Conservation (phyloP, 805 yeast species). For the Hanseniaspora guilliermondii region DNA sequence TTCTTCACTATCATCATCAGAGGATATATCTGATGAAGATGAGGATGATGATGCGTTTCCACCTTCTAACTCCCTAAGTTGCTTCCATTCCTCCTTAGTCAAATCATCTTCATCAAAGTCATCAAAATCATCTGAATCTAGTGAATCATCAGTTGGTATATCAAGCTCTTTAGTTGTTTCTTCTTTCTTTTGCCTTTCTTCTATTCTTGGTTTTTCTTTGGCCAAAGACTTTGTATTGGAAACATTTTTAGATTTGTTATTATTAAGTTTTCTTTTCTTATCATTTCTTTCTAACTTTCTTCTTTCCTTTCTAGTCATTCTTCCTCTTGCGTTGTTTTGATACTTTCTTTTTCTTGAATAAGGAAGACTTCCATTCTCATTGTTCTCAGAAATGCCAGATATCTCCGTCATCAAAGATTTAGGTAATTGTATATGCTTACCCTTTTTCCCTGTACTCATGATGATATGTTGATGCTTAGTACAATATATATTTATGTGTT, state of each 20-base stretch:
- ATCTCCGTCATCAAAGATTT: conserved; percentile 46
- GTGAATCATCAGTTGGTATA: conserved; percentile 11
- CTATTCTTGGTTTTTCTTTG: background rate
- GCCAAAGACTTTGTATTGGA: background rate
- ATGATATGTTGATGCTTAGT: too few relatives aligned
- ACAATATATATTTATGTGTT: too few relatives aligned
- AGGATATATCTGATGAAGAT: conserved; percentile 15
- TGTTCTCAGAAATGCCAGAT: conserved; percentile 24
- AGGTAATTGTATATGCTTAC: conserved; percentile 22
- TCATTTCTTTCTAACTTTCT: conserved; percentile 31
- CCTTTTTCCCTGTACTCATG: background rate
- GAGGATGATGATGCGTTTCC: conserved; percentile 17
- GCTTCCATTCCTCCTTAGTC: conserved; percentile 17
- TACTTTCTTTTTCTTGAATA: conserved; percentile 26
- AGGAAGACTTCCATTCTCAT: background rate
- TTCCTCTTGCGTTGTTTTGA: conserved; percentile 18
- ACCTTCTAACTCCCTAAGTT: conserved; percentile 20
- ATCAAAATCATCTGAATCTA: conserved; percentile 16
- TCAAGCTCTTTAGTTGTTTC: background rate
- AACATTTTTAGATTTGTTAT: background rate
- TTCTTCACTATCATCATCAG: conserved; percentile 18
- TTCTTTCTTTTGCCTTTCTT: conserved; percentile 11
- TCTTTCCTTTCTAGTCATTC: conserved; percentile 31
- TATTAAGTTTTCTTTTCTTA: conserved; percentile 16
- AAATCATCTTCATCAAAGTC: conserved; percentile 23